Percentiles rank a stretch among this genome's conserved stretches.
phyloP scores from a whole-genome alignment of 2,329 filamentous ascomycete species.

The Trematosphaeria pertusa region DNA sequence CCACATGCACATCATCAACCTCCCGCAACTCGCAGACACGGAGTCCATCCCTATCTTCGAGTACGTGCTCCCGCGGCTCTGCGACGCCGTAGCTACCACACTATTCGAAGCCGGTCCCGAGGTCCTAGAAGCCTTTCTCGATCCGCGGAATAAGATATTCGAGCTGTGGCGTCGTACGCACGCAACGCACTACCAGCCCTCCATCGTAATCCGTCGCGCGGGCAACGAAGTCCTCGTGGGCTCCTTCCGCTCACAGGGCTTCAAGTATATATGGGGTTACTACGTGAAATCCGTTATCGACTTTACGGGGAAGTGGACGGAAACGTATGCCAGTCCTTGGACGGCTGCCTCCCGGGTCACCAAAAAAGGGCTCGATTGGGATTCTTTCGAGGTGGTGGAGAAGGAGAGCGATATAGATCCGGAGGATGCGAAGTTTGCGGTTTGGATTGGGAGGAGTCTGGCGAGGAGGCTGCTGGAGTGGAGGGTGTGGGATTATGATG shows the following conservation, averaged over 20 bases:
- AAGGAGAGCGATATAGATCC: constrained; percentile 6
- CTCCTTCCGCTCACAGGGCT: constrained; percentile 21
- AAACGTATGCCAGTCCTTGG: constrained; percentile 15
- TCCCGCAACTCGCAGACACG: constrained; percentile 8
- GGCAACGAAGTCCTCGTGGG: constrained; percentile 19
- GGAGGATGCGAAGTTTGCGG: constrained; percentile 14
- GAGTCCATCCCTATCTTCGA: constrained; percentile 10
- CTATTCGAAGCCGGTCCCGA: constrained; percentile 16
- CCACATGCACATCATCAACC: constrained; percentile 20
- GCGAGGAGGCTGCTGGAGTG: neutral
- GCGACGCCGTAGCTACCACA: constrained; percentile 23
- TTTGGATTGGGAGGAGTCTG: constrained; percentile 7
- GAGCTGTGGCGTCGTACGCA: constrained; percentile 20
- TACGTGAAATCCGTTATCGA: constrained; percentile 21
- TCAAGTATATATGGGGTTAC: constrained; percentile 16
- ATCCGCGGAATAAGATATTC: constrained; percentile 18
- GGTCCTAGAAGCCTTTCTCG: constrained; percentile 21
- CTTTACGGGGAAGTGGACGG: constrained; percentile 14
- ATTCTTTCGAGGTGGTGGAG: constrained; percentile 9
- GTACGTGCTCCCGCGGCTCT: constrained; percentile 17
- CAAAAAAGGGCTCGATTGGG: constrained; percentile 14
- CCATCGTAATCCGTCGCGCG: constrained; percentile 21
- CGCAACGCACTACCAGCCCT: neutral
- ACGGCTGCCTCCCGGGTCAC: constrained; percentile 13
- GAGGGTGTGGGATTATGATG: neutral